These are phyloP conservation scores for Rhipidocladum racemiflorum DNA, from an alignment of 176 grass and related monocot species.

Conservation along the genomic window DNA sequence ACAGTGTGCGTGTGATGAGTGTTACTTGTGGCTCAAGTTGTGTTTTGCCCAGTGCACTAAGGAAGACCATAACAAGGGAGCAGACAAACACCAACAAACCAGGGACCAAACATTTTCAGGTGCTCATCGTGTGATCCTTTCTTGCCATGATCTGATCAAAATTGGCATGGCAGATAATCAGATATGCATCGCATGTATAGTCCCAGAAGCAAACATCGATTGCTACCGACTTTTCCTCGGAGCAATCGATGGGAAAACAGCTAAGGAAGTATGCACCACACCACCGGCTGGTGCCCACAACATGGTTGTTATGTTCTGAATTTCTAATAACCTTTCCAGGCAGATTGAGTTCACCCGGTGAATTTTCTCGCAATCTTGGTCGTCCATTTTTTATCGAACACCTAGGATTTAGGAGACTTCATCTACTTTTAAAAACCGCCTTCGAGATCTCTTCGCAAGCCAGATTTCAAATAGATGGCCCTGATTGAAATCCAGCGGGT, in stretches of 20 bases:
- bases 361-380: neutral
- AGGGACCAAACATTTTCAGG: neutral
- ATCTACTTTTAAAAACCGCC: neutral
- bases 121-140: neutral
- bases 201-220: conserved; percentile 10
- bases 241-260: neutral
- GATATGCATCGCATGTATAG: neutral
- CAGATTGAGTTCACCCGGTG: neutral
- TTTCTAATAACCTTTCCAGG: neutral
- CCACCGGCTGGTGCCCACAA: neutral
- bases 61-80: neutral
- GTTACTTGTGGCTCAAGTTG: conserved; percentile 5
- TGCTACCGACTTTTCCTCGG: neutral
- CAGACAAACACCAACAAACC: neutral
- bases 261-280: neutral
- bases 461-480: neutral
- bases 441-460: fast-evolving
- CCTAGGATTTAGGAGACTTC: neutral
- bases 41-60: neutral
- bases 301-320: neutral
- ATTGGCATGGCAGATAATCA: neutral
- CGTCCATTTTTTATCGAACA: neutral
- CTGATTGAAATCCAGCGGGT: neutral
- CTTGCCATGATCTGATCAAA: neutral
- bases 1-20: neutral